phyloP scores from a whole-genome alignment of 345 rosid genomes.

The Capsella bursapastoris region DNA sequence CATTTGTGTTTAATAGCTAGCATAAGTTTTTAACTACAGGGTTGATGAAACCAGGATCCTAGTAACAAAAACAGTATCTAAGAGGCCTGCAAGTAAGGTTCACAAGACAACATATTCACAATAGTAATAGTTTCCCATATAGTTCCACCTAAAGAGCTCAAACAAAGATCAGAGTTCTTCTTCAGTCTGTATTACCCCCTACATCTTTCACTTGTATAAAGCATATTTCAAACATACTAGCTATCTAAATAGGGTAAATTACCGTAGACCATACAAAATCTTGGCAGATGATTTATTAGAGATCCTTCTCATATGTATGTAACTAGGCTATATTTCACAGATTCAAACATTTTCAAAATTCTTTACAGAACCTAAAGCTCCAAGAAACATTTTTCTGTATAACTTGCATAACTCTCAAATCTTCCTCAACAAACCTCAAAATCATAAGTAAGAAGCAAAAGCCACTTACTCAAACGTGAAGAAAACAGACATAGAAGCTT shows the following conservation, averaged over 20 bases:
- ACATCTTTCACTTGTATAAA: not conserved
- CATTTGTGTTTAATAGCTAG: not conserved
- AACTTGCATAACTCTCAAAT: not conserved
- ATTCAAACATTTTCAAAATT: not conserved
- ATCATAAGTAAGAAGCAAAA: not conserved
- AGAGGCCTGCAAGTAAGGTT: not conserved
- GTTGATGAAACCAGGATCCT: not conserved
- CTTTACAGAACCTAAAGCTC: not conserved
- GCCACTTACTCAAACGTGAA: constrained; percentile 91
- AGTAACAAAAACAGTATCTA: not conserved
- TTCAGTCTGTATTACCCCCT: not conserved
- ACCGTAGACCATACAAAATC: not conserved
- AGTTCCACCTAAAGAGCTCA: constrained; percentile 5
- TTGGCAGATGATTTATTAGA: not conserved
- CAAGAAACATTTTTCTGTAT: not conserved
- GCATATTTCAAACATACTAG: not conserved
- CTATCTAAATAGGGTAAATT: not conserved
- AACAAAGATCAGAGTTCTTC: not conserved
- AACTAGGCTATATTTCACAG: not conserved
- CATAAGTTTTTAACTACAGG: not conserved
- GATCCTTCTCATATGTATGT: not conserved
- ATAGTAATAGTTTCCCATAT: not conserved
- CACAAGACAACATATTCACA: not conserved
- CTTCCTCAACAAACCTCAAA: not conserved
- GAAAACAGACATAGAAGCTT: constrained; percentile 90